These are phyloP conservation scores for Byssothecium circinans DNA, from an alignment of 2,329 filamentous ascomycete genomes.

Conservation along the genomic window DNA sequence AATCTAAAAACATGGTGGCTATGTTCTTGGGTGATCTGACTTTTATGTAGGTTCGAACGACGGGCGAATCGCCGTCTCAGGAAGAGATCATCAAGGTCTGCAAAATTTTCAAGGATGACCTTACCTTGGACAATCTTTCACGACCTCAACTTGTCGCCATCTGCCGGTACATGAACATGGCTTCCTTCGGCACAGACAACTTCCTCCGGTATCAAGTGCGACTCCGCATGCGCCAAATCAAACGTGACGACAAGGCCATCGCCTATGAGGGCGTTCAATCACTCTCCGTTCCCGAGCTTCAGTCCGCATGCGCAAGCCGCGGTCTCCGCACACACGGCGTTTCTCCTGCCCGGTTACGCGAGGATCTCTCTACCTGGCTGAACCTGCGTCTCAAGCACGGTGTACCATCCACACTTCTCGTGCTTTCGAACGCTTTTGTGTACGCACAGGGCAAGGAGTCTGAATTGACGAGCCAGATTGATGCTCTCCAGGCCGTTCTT, in stretches of 20 bases:
- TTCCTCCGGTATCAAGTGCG: conserved; percentile 97
- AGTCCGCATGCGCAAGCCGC: conserved; percentile 87
- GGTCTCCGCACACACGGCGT: conserved; percentile 92
- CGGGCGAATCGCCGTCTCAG: conserved; percentile 83
- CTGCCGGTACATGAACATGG: conserved; percentile 97
- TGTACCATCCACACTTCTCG: conserved; percentile 93
- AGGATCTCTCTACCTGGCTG: conserved; percentile 91
- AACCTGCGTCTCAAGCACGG: conserved; percentile 90
- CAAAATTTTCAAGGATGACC: conserved; percentile 97
- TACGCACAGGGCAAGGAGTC: conserved; percentile 84
- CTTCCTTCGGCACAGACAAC: conserved; percentile 94
- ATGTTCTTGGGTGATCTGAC: conserved; percentile 12
- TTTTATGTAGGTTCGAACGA: conserved; percentile 60
- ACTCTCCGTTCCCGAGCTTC: conserved; percentile 88
- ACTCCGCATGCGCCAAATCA: conserved; percentile 98
- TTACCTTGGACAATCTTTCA: conserved; percentile 95
- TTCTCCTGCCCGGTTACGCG: conserved; percentile 81
- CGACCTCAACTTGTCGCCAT: conserved; percentile 94
- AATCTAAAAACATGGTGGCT: not conserved
- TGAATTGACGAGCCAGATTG: conserved; percentile 86
- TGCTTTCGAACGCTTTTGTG: conserved; percentile 96
- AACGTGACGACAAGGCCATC: conserved; percentile 94
- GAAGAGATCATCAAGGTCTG: conserved; percentile 98
- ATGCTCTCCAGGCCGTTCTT: conserved; percentile 87
- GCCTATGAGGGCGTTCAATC: conserved; percentile 91